Percentiles rank a stretch among this genome's conserved stretches.
Conservation (phyloP, 495 filamentous ascomycete genomes). For the Annulohypoxylon stygium region DNA sequence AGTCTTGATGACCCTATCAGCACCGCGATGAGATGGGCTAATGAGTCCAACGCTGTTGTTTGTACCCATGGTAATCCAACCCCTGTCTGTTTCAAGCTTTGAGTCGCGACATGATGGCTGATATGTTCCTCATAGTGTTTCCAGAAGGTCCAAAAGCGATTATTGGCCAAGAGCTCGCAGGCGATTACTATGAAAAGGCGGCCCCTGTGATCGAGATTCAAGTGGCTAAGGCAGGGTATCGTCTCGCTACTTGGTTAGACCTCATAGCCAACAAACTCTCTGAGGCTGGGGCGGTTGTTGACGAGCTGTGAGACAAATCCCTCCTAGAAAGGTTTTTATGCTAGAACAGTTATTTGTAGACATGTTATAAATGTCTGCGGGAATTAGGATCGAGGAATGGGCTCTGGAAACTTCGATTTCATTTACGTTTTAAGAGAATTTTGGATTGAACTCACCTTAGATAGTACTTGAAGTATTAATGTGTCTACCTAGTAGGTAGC, state of each 20-base stretch:
- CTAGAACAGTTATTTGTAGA: not conserved
- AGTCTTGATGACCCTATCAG: constrained; percentile 62
- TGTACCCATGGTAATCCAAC: constrained; percentile 63
- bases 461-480: constrained; percentile 5
- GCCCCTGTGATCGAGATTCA: constrained; percentile 75
- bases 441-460: not conserved
- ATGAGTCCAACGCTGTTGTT: constrained; percentile 70
- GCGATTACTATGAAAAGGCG: constrained; percentile 72
- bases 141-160: constrained; percentile 67
- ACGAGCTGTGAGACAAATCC: constrained; percentile 43
- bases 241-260: constrained; percentile 73
- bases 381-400: constrained; percentile 16
- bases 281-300: constrained; percentile 23
- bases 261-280: constrained; percentile 58
- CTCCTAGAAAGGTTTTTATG: not conserved
- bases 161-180: constrained; percentile 68
- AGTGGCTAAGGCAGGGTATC: constrained; percentile 81
- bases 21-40: constrained; percentile 71
- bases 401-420: constrained; percentile 12
- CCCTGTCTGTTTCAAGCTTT: not conserved
- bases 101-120: constrained; percentile 15
- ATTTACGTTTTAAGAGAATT: constrained; percentile 12
- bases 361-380: constrained; percentile 1
- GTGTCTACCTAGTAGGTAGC: not conserved
- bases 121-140: constrained; percentile 59